Conservation (phyloP, 257 asterid species). For the Cordia subcordata region DNA sequence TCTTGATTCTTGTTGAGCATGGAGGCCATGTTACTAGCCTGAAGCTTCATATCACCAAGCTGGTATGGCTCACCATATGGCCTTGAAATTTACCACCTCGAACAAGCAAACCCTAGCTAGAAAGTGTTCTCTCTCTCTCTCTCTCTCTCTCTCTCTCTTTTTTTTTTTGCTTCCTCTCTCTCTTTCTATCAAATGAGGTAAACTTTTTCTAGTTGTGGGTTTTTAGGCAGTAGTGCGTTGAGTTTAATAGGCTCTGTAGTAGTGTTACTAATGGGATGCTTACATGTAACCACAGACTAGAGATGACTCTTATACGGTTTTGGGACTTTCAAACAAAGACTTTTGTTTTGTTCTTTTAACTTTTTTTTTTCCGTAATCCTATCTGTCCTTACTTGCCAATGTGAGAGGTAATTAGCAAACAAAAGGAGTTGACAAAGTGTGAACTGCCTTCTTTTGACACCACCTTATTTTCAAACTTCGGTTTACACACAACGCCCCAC, state of each 20-base stretch:
- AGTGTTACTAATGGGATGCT: constrained; percentile 29
- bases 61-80: background rate
- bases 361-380: too few species aligned
- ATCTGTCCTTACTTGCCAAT: background rate
- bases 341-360: constrained; percentile 13
- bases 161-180: background rate
- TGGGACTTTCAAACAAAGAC: constrained; percentile 24
- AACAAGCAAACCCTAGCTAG: constrained; percentile 8
- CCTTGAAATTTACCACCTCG: background rate
- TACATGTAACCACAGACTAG: constrained; percentile 24
- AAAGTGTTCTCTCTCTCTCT: background rate
- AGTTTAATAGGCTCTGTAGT: constrained; percentile 27
- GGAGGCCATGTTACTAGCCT: background rate
- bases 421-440: background rate
- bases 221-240: constrained; percentile 1
- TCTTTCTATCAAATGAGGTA: background rate
- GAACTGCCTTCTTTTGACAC: constrained; percentile 27
- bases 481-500: constrained; percentile 25
- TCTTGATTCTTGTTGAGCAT: background rate
- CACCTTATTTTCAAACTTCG: constrained; percentile 7
- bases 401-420: background rate
- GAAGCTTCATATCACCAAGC: background rate
- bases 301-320: constrained; percentile 19
- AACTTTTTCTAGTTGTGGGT: too few species aligned
- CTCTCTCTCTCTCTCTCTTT: background rate